phyloP scores from a whole-genome alignment of 495 filamentous ascomycete species.

The Astrothelium macrocarpum region DNA sequence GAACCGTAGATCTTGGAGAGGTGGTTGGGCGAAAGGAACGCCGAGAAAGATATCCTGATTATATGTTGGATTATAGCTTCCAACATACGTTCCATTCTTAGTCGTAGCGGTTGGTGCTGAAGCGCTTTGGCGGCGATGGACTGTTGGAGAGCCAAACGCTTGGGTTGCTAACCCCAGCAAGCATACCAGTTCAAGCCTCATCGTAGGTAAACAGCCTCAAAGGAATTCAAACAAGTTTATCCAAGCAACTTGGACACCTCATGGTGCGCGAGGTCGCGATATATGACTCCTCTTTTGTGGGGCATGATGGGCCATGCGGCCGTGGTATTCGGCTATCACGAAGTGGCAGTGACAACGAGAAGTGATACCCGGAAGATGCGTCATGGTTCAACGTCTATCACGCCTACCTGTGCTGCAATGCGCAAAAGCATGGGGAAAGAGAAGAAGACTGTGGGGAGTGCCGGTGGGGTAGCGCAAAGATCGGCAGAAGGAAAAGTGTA shows the following conservation, averaged over 20 bases:
- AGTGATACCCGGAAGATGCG: not conserved
- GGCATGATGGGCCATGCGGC: not conserved
- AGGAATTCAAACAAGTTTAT: no score
- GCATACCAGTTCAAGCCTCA: not conserved
- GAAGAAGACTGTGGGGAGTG: not conserved
- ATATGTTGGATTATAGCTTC: constrained; percentile 20
- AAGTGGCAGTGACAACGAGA: not conserved
- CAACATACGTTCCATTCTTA: constrained; percentile 30
- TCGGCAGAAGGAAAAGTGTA: not conserved
- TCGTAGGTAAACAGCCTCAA: no score
- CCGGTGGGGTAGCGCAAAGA: not conserved
- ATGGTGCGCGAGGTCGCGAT: not conserved
- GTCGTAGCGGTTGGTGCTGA: constrained; percentile 20
- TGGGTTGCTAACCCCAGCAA: not conserved
- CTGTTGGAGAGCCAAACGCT: not conserved
- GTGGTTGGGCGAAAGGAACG: constrained; percentile 56
- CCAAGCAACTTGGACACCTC: no score
- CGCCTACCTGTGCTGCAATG: not conserved
- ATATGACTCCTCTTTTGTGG: not conserved
- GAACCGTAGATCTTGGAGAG: constrained; percentile 49
- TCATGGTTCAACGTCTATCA: not conserved
- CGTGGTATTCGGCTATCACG: not conserved
- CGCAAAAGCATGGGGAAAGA: not conserved
- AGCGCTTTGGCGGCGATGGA: not conserved
- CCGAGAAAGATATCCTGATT: constrained; percentile 46